A percentile compares a stretch with the other conserved stretches of the same genome.
Conservation (phyloP, 768 basidiomycete genomes). For the Termitomyces sp. region DNA sequence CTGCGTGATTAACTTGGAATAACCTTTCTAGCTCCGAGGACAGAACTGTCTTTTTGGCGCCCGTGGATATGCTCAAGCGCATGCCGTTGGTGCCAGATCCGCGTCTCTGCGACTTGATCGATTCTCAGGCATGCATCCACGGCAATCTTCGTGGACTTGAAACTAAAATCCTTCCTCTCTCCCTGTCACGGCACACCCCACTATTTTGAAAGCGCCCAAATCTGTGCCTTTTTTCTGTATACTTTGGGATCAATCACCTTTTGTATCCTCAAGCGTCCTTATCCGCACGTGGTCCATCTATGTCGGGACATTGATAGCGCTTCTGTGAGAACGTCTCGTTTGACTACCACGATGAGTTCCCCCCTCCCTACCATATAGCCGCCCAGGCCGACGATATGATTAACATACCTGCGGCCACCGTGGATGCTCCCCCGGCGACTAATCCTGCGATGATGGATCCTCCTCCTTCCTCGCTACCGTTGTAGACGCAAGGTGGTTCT, state of each 20-base stretch:
- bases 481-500: no score
- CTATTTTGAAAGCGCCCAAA: neutral
- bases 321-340: no score
- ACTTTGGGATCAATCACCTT: neutral
- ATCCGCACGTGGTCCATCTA: neutral
- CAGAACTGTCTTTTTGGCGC: neutral
- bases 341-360: neutral
- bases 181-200: neutral
- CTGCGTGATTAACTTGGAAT: neutral
- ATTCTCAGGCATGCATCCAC: neutral
- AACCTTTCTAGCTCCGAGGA: neutral
- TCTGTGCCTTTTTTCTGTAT: neutral
- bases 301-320: neutral
- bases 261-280: no score
- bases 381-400: neutral
- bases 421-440: neutral
- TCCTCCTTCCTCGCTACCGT: neutral
- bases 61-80: neutral
- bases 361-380: neutral
- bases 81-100: neutral
- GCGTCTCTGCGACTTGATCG: neutral
- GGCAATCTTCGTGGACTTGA: neutral
- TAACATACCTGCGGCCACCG: neutral
- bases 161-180: neutral
- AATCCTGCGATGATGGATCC: neutral